Evolutionary conservation across 306 rosid genomes (phyloP).

Genomic region (Medicago truncatula): MtrunA17r5.0-ANR NC_053048.1:42197501-42198000

Average conservation of each 20-base stretch:
- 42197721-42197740: slow-evolving; percentile 32
- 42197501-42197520: slow-evolving; percentile 17
- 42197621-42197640: slow-evolving; percentile 31
- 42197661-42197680: slow-evolving; percentile 33
- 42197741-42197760: slow-evolving; percentile 15
- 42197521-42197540: slow-evolving; percentile 27
- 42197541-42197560: slow-evolving; percentile 47
- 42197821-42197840: slow-evolving; percentile 30
- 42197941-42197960: background rate
- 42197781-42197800: background rate
- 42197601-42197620: slow-evolving; percentile 23
- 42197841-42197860: background rate
- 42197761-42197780: slow-evolving; percentile 9
- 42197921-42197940: background rate
- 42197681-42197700: background rate
- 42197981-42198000: too few relatives aligned
- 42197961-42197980: too few relatives aligned
- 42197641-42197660: slow-evolving; percentile 28
- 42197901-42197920: background rate
- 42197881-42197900: background rate
- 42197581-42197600: slow-evolving; percentile 53
- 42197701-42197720: background rate
- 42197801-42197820: slow-evolving; percentile 13
- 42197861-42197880: background rate
- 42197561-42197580: slow-evolving; percentile 50